Conservation (phyloP, 495 filamentous ascomycete species). For the Penicillium arizonense region DNA sequence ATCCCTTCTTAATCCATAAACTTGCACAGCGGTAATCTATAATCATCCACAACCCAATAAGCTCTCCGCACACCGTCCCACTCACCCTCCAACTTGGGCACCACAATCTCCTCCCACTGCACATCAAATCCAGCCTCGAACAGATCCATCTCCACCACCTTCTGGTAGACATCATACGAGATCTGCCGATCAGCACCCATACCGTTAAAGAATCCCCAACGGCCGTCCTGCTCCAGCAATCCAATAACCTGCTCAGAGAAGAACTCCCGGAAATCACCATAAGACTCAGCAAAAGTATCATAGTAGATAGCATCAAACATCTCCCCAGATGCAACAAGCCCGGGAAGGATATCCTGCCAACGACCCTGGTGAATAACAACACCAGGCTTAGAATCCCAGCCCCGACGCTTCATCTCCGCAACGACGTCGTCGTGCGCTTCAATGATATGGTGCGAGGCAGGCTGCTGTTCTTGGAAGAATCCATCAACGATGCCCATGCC, state of each 20-base stretch:
- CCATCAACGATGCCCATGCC: conserved; percentile 94
- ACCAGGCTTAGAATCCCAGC: conserved; percentile 63
- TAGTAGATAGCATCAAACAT: conserved; percentile 94
- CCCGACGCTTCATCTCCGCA: conserved; percentile 59
- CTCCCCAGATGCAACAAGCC: conserved; percentile 64
- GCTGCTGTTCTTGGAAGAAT: conserved; percentile 70
- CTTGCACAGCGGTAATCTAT: conserved; percentile 64
- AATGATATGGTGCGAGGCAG: conserved; percentile 76
- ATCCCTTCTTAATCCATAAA: conserved; percentile 51
- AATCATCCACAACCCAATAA: conserved; percentile 84
- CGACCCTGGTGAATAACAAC: conserved; percentile 68
- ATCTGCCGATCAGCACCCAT: conserved; percentile 89
- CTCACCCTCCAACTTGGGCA: conserved; percentile 63
- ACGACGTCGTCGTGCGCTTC: conserved; percentile 89
- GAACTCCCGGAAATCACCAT: conserved; percentile 79
- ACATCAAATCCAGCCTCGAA: conserved; percentile 89
- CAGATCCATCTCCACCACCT: conserved; percentile 88
- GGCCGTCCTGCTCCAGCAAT: conserved; percentile 68
- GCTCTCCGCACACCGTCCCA: conserved; percentile 85
- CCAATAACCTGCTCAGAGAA: conserved; percentile 84
- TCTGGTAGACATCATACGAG: conserved; percentile 93
- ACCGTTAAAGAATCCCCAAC: conserved; percentile 94
- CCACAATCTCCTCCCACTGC: conserved; percentile 75
- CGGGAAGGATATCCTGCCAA: conserved; percentile 82
- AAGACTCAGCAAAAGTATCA: conserved; percentile 95